Conservation (phyloP, 2,329 filamentous ascomycete species). For the Hypoxylon sp. region DNA sequence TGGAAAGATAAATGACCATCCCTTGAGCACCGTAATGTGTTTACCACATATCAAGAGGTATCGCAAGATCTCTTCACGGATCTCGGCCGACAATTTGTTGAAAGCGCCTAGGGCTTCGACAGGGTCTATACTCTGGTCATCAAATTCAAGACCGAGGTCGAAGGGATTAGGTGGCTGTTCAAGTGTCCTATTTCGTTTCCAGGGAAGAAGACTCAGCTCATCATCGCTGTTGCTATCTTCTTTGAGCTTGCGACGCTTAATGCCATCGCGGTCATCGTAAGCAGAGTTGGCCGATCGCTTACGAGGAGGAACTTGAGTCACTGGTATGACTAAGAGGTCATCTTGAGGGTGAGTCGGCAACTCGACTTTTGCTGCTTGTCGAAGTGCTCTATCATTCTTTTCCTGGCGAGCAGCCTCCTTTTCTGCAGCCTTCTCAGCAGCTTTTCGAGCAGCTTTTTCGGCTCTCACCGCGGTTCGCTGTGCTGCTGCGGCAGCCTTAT, state of each 20-base stretch:
- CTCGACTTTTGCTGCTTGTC: constrained; percentile 29
- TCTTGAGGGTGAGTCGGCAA: constrained; percentile 25
- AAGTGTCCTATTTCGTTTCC: constrained; percentile 27
- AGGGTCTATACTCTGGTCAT: background rate
- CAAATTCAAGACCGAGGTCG: background rate
- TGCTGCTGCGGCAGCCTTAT: background rate
- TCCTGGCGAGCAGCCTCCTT: constrained; percentile 13
- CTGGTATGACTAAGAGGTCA: constrained; percentile 13
- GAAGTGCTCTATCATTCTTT: background rate
- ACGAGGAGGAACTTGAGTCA: constrained; percentile 11
- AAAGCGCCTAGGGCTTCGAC: constrained; percentile 36
- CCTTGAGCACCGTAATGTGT: constrained; percentile 54
- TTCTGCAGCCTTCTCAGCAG: background rate
- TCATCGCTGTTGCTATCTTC: constrained; percentile 1
- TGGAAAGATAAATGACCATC: constrained; percentile 54
- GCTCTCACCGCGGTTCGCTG: background rate
- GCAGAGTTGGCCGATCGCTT: constrained; percentile 34
- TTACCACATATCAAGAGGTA: constrained; percentile 51
- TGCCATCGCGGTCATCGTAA: constrained; percentile 35
- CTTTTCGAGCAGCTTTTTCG: background rate
- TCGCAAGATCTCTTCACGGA: constrained; percentile 55
- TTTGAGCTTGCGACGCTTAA: constrained; percentile 30
- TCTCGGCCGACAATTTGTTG: constrained; percentile 50
- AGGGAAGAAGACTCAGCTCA: constrained; percentile 15
- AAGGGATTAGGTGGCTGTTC: constrained; percentile 36